Conservation (phyloP, 2,329 filamentous ascomycete genomes). For the Pezicula carpinea region DNA sequence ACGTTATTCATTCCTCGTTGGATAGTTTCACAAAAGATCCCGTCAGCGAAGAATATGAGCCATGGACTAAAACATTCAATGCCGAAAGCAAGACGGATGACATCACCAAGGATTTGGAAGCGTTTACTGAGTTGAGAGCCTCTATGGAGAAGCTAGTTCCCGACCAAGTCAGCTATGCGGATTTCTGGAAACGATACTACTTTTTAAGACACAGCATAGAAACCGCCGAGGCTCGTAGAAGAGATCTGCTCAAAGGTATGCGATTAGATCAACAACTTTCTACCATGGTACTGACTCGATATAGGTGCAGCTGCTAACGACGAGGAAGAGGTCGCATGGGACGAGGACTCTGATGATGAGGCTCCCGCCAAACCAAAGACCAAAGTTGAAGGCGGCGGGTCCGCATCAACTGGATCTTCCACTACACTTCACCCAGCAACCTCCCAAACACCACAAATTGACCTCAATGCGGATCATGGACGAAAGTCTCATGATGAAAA, state of each 20-base stretch:
- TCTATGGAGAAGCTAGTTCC: constrained; percentile 98
- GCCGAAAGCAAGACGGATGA: constrained; percentile 79
- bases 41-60: constrained; percentile 65
- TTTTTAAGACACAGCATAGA: constrained; percentile 91
- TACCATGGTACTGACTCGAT: constrained; percentile 16
- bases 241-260: constrained; percentile 86
- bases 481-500: constrained; percentile 83
- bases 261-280: constrained; percentile 13
- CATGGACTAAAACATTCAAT: constrained; percentile 71
- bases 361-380: constrained; percentile 30
- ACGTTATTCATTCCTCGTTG: constrained; percentile 83
- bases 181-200: constrained; percentile 95
- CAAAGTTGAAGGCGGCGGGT: constrained; percentile 34
- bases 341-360: constrained; percentile 67
- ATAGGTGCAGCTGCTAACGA: constrained; percentile 55
- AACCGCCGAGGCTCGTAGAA: constrained; percentile 81
- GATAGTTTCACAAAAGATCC: constrained; percentile 84
- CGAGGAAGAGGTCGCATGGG: constrained; percentile 68
- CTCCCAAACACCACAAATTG: constrained; percentile 28
- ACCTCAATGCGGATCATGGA: constrained; percentile 58
- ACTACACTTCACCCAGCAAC: constrained; percentile 54
- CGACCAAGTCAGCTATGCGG: constrained; percentile 78
- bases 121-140: constrained; percentile 75
- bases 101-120: constrained; percentile 77
- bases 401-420: constrained; percentile 50